Evolutionary conservation across 192 early-diverging fungal species (phyloP).

Genomic region (Borealophlyctis nickersoniae): DNA sequence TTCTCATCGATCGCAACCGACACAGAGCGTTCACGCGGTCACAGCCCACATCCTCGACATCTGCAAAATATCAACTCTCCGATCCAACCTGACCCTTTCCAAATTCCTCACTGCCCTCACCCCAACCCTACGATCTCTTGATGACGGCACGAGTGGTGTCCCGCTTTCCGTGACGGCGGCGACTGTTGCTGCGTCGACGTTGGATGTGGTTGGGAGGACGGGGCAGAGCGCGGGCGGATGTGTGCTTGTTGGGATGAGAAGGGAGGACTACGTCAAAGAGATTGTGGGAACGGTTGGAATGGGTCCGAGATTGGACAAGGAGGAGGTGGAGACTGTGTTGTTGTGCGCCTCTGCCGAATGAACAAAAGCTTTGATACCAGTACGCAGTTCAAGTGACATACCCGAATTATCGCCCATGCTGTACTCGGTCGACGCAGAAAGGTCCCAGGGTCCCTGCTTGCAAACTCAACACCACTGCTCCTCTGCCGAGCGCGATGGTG

Average conservation of each 20-base stretch:
- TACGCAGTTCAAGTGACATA: no score
- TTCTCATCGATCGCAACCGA: not conserved
- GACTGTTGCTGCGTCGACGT: constrained; percentile 35
- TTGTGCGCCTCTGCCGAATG: no score
- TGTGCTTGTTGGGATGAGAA: constrained; percentile 63
- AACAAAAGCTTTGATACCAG: no score
- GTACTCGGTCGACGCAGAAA: no score
- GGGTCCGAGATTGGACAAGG: not conserved
- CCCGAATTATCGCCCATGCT: no score
- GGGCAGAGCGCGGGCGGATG: constrained; percentile 36
- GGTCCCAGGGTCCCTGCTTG: no score
- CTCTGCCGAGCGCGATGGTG: no score
- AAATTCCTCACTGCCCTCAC: constrained; percentile 29
- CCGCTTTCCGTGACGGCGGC: constrained; percentile 54
- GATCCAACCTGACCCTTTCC: constrained; percentile 55
- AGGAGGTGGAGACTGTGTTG: constrained; percentile 2
- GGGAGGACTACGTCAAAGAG: constrained; percentile 57
- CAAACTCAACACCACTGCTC: no score
- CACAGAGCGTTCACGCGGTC: constrained; percentile 18
- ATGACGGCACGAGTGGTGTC: no score
- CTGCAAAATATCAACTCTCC: constrained; percentile 47
- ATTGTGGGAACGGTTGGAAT: constrained; percentile 41
- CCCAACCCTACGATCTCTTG: not conserved
- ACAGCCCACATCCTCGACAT: constrained; percentile 40
- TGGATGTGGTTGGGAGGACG: constrained; percentile 3